A percentile compares a stretch with the other conserved stretches of the same genome.
phyloP scores from a whole-genome alignment of 2,329 filamentous ascomycete genomes.

The Colletotrichum eleusines region DNA sequence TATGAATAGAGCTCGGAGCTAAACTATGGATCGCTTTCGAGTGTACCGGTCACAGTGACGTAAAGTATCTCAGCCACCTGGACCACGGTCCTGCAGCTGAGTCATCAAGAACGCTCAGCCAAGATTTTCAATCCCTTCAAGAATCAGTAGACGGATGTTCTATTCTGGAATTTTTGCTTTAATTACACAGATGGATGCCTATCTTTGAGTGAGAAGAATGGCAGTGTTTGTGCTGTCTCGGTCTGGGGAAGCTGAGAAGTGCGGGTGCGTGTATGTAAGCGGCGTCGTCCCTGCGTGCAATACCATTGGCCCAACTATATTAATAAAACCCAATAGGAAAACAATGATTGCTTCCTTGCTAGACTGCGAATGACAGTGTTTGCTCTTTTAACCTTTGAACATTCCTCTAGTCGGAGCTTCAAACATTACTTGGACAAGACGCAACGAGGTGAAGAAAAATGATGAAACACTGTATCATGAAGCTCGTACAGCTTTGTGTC shows the following conservation, averaged over 20 bases:
- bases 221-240: not conserved
- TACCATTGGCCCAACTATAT: not conserved
- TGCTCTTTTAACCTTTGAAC: not conserved
- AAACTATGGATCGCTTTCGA: conserved; percentile 5
- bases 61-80: conserved; percentile 4
- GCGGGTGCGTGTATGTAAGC: not conserved
- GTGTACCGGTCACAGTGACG: conserved; percentile 23
- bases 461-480: too few species aligned
- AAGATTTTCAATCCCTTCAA: not conserved
- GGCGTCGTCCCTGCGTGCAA: not conserved
- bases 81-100: not conserved
- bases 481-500: too few species aligned
- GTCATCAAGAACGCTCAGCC: not conserved
- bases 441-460: too few species aligned
- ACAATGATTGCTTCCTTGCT: not conserved
- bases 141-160: not conserved
- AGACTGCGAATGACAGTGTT: not conserved
- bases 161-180: not conserved
- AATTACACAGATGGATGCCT: too few species aligned
- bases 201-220: not conserved
- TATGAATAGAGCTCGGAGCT: conserved; percentile 1
- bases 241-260: not conserved
- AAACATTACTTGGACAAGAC: too few species aligned
- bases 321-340: too few species aligned
- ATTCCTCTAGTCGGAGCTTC: too few species aligned